phyloP scores from a whole-genome alignment of 2,329 filamentous ascomycete species.

The Karstenula rhodostoma region DNA sequence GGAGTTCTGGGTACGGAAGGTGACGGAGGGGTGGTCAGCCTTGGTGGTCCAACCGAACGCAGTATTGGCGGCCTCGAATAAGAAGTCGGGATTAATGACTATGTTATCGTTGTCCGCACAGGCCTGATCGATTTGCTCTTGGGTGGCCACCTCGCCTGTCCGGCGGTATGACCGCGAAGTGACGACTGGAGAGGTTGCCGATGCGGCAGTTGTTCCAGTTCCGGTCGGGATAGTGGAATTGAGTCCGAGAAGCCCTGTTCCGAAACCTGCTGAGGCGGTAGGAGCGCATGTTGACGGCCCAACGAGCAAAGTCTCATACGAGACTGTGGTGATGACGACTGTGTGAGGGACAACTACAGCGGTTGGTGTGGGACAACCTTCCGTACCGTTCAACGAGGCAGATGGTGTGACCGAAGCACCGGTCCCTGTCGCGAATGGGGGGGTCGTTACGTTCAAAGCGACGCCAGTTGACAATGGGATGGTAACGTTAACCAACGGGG shows the following conservation, averaged over 20 bases:
- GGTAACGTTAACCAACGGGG: constrained; percentile 6
- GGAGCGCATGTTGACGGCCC: constrained; percentile 15
- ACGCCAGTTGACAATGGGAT: constrained; percentile 10
- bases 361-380: constrained; percentile 13
- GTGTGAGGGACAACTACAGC: constrained; percentile 1
- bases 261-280: constrained; percentile 6
- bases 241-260: constrained; percentile 3
- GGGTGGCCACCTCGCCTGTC: constrained; percentile 31
- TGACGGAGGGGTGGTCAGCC: constrained; percentile 26
- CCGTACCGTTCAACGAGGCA: background rate
- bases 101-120: constrained; percentile 35
- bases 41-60: constrained; percentile 33
- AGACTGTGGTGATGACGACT: constrained; percentile 13
- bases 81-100: constrained; percentile 38
- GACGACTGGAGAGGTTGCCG: constrained; percentile 13
- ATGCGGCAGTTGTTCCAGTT: constrained; percentile 4
- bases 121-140: constrained; percentile 34
- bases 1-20: constrained; percentile 26
- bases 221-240: constrained; percentile 20
- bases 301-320: constrained; percentile 12
- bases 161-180: constrained; percentile 20
- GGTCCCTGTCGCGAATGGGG: constrained; percentile 3
- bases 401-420: constrained; percentile 13
- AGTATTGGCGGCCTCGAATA: constrained; percentile 16
- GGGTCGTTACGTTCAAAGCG: background rate